Evolutionary conservation across 1,284 basidiomycete genomes (phyloP), one percentile per base, ranked within the genome.

Genomic region (Dichomitus squalens): DNA sequence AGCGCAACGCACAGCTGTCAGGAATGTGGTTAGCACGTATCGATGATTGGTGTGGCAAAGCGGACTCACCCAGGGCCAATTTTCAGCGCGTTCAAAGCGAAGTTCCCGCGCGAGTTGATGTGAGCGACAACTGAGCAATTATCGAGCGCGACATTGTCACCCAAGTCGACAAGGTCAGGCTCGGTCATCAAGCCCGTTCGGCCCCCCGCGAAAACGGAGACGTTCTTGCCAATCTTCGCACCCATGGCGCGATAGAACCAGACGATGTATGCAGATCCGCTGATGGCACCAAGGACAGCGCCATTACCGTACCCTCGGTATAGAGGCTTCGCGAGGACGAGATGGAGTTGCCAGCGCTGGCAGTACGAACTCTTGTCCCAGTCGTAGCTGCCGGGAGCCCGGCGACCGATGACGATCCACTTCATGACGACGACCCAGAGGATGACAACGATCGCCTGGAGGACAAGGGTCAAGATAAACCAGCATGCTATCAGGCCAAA

Each of bases 351-450:
- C 62, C 62, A 64, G 36, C 62, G 62, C 43, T 64, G 62, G 39
- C 62, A 64, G 50, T 64, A 64, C 39, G 62, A 59, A 50, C 59
- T 64, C 57, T 59, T 56, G 54, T 64, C 59, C 62, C 62, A 64
- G 49, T 64, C 58, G 57, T 64, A 64, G 35, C 53, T 55, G 21
- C 62, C 62, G 41, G 57, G 52, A 16, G 23, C 41, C 23, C 71
- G 68, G 20, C 68, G 70, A 6, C 77, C 76, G 47, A 79, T 74
- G 49, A 79, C 52, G 7, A 73, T 23, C 76, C 76, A 76, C 55
- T 79, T 79, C 6, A 72, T 72, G n/a, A 61, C 20, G 36, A 79
- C 66, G 11, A 74, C 73, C 73, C 73, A 76, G 0, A 72, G 16
- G 7, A 79, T 62, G 7, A 73, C 67, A 31, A 75, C 8, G 21